A percentile compares a stretch with the other conserved stretches of the same genome.
These are phyloP conservation scores for Suaeda aralocaspica DNA, from an alignment of 148 eudicot species.

Conservation along the genomic window DNA sequence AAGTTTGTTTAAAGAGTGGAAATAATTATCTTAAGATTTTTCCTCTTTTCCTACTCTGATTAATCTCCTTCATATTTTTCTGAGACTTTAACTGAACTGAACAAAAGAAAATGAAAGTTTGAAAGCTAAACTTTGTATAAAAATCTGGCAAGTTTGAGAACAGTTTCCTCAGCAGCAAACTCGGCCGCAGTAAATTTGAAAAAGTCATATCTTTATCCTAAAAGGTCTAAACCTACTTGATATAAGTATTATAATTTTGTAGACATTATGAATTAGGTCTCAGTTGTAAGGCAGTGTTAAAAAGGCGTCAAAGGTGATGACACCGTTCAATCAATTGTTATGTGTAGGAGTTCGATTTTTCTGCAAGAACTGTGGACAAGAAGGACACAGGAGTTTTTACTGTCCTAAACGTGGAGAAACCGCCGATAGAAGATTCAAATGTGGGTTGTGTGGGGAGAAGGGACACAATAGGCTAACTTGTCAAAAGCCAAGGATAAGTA, in stretches of 20 bases:
- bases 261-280: too few relatives aligned
- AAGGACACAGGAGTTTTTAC: slow-evolving; percentile 78
- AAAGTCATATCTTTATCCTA: neutral
- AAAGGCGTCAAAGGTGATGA: neutral
- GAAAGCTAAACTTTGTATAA: neutral
- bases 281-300: neutral
- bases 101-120: neutral
- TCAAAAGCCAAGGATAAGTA: slow-evolving; percentile 28
- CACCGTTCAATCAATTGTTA: neutral
- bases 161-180: neutral
- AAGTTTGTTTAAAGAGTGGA: neutral
- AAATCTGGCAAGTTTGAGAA: neutral
- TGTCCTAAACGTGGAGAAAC: slow-evolving; percentile 58
- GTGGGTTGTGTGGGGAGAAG: slow-evolving; percentile 62
- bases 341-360: slow-evolving; percentile 58
- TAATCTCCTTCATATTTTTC: neutral
- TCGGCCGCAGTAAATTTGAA: neutral
- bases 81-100: too few relatives aligned
- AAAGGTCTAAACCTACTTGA: neutral
- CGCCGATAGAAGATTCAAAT: slow-evolving; percentile 44
- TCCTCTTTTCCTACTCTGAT: neutral
- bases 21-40: neutral
- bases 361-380: slow-evolving; percentile 80
- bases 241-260: neutral
- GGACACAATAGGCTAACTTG: slow-evolving; percentile 89